These are phyloP conservation scores for Eruca vesicaria DNA, from an alignment of 441 rosid genomes.

Conservation along the genomic window DNA sequence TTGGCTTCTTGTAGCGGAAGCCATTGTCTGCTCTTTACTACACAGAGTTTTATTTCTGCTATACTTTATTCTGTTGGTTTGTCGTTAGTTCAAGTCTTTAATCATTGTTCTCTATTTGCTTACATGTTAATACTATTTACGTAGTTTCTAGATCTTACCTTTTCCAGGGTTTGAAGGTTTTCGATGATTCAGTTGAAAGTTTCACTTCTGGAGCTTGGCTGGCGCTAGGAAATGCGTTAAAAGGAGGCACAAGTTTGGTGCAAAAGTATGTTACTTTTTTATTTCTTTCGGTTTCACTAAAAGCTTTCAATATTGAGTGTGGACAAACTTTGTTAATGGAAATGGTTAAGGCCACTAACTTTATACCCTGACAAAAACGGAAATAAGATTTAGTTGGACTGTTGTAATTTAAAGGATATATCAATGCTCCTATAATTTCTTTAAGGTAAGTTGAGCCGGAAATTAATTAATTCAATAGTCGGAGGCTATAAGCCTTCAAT, in stretches of 20 bases:
- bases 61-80: too few species aligned
- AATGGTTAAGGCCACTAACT: too few species aligned
- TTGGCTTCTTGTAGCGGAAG: too few species aligned
- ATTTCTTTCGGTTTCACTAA: too few species aligned
- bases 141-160: too few species aligned
- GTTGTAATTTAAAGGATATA: neutral
- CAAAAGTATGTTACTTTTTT: slow-evolving; percentile 60
- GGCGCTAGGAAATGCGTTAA: slow-evolving; percentile 79
- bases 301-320: too few species aligned
- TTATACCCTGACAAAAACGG: too few species aligned
- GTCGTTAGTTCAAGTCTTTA: too few species aligned
- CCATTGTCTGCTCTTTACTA: too few species aligned
- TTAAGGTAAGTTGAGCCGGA: neutral
- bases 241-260: slow-evolving; percentile 69
- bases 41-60: too few species aligned
- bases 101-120: too few species aligned
- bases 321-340: neutral
- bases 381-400: neutral
- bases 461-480: neutral
- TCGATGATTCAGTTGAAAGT: slow-evolving; percentile 88
- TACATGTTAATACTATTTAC: too few species aligned
- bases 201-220: slow-evolving; percentile 97
- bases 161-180: slow-evolving; percentile 71
- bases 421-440: neutral
- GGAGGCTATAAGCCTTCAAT: neutral